Evolutionary conservation across 306 rosid species (phyloP).

Genomic region (Cicer judaicum): DNA sequence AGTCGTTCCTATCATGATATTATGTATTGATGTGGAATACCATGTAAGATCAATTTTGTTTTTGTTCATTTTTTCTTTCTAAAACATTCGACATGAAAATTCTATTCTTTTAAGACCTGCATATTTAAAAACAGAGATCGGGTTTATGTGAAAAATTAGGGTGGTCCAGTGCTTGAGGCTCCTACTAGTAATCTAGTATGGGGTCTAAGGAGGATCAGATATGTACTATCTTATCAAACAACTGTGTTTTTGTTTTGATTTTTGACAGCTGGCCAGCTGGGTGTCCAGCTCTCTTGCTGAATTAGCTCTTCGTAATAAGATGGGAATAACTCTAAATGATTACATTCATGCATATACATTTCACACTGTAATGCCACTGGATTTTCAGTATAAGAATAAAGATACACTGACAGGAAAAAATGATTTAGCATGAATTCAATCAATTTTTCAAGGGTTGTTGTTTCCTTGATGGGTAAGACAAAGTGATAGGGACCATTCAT

Average conservation of each 20-base stretch:
- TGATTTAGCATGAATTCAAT: too few relatives aligned
- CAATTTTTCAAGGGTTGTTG: too few relatives aligned
- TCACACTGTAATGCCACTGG: not conserved
- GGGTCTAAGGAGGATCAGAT: not conserved
- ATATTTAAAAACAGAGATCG: not conserved
- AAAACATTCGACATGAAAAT: slow-evolving; percentile 20
- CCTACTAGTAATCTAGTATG: not conserved
- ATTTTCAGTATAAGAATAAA: too few relatives aligned
- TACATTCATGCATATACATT: not conserved
- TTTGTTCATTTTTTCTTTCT: slow-evolving; percentile 2
- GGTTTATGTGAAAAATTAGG: not conserved
- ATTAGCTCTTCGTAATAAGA: not conserved
- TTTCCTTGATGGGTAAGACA: too few relatives aligned
- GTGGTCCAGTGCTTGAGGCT: slow-evolving; percentile 5
- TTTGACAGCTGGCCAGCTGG: not conserved
- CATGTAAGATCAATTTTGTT: slow-evolving; percentile 18
- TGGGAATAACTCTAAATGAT: not conserved
- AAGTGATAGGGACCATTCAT: too few relatives aligned
- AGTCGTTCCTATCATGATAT: not conserved
- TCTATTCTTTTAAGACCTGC: slow-evolving; percentile 17
- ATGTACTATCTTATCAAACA: not conserved
- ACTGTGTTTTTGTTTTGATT: not conserved
- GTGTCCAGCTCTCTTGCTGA: slow-evolving; percentile 18
- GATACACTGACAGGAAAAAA: too few relatives aligned
- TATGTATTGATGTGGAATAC: slow-evolving; percentile 16